Conservation (phyloP, 345 rosid species). For the Euclidium syriacum region DNA sequence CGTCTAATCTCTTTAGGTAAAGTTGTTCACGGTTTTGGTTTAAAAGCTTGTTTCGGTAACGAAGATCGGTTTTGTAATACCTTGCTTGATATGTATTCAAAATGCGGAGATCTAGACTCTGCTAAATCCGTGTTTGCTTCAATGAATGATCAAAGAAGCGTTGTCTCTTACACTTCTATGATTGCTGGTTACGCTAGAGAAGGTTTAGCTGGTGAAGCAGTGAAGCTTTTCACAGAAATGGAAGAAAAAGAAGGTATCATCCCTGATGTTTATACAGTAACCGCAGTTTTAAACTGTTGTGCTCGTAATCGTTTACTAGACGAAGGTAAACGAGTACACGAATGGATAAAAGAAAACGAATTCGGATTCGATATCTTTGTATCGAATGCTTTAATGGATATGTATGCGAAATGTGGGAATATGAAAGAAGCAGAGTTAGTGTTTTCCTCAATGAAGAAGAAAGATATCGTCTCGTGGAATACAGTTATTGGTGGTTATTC, state of each 20-base stretch:
- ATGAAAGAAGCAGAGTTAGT: constrained; percentile 51
- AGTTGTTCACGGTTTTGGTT: constrained; percentile 47
- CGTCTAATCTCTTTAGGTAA: constrained; percentile 33
- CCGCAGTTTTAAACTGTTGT: constrained; percentile 63
- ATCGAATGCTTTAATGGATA: constrained; percentile 64
- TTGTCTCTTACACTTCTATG: constrained; percentile 72
- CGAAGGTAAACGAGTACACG: constrained; percentile 51
- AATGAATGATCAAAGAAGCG: constrained; percentile 46
- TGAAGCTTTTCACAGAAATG: constrained; percentile 49
- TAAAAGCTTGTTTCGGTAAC: constrained; percentile 36
- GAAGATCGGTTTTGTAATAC: constrained; percentile 43
- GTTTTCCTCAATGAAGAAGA: constrained; percentile 42
- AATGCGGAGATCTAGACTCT: constrained; percentile 46
- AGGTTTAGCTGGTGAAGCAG: constrained; percentile 46
- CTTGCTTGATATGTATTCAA: constrained; percentile 62
- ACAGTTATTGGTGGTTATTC: constrained; percentile 69
- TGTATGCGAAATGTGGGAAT: constrained; percentile 78
- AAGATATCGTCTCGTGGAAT: constrained; percentile 69
- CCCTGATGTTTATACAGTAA: constrained; percentile 47
- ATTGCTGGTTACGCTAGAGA: constrained; percentile 65
- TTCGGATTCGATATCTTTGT: constrained; percentile 46
- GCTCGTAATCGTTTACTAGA: constrained; percentile 50
- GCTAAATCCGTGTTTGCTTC: constrained; percentile 46
- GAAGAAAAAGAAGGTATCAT: constrained; percentile 40
- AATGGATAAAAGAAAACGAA: constrained; percentile 41